Percentiles rank a stretch among this genome's conserved stretches.
Evolutionary conservation across 2,329 filamentous ascomycete species (phyloP).

Genomic region (Diaporthe sp.): DNA sequence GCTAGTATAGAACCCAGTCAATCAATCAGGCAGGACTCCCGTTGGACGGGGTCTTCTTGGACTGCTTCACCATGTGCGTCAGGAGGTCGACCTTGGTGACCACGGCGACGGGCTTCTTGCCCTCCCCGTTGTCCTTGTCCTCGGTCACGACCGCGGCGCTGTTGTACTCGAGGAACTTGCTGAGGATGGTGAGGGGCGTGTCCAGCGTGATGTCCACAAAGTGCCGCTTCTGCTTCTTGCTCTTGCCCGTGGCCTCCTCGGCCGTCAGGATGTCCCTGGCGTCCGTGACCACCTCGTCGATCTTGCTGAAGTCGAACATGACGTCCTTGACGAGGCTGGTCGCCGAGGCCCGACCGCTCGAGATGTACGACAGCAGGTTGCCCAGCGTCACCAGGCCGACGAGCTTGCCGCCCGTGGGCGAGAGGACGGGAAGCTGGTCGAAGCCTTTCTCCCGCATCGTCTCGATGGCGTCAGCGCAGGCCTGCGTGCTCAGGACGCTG

Average conservation of each 20-base stretch:
- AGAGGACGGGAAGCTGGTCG: constrained; percentile 93
- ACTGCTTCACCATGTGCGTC: constrained; percentile 85
- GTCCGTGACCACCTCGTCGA: constrained; percentile 93
- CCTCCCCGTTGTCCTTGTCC: constrained; percentile 64
- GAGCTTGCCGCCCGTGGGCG: constrained; percentile 74
- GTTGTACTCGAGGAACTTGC: constrained; percentile 98
- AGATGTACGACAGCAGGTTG: constrained; percentile 92
- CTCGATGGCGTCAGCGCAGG: constrained; percentile 90
- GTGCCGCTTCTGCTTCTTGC: constrained; percentile 71
- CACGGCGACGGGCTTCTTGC: constrained; percentile 84
- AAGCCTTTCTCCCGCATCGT: constrained; percentile 99
- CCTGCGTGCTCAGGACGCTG: constrained; percentile 76
- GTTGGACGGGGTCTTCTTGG: constrained; percentile 49
- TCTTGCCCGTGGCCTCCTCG: constrained; percentile 49
- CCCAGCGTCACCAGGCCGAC: constrained; percentile 95
- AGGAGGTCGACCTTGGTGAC: constrained; percentile 97
- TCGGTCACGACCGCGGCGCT: constrained; percentile 95
- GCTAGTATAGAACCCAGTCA: constrained; percentile 21
- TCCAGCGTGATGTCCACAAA: constrained; percentile 96
- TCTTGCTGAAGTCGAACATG: constrained; percentile 95
- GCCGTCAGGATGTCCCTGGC: constrained; percentile 70
- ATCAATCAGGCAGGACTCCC: constrained; percentile 32
- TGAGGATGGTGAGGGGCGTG: constrained; percentile 84
- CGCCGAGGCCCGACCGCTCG: constrained; percentile 80
- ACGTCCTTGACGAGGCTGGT: constrained; percentile 82